A percentile compares a stretch with the other conserved stretches of the same genome.
These are phyloP conservation scores for Pedinophyceae sp. DNA, from an alignment of 139 green algal species.

Conservation along the genomic window DNA sequence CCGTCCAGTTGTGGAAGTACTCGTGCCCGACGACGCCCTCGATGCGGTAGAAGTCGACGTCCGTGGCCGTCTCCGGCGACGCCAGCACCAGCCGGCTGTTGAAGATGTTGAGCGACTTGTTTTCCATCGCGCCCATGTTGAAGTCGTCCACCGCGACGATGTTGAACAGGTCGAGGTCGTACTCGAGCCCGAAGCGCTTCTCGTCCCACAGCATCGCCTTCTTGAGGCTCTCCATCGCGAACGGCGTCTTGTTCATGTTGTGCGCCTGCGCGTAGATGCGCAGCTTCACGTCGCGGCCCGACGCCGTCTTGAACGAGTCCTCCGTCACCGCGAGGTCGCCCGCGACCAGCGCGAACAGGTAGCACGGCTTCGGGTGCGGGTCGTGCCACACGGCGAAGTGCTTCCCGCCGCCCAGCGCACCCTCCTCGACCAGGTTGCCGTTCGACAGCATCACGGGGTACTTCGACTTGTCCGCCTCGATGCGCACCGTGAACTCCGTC, in stretches of 20 bases:
- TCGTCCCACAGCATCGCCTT: conserved; percentile 50
- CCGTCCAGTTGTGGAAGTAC: conserved; percentile 94
- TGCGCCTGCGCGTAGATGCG: conserved; percentile 67
- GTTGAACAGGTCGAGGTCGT: conserved; percentile 90
- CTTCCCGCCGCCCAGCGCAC: conserved; percentile 44
- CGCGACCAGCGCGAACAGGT: conserved; percentile 97
- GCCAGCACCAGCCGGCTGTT: conserved; percentile 81
- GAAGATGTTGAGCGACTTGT: conserved; percentile 97
- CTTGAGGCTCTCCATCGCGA: conserved; percentile 62
- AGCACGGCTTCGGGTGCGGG: conserved; percentile 91
- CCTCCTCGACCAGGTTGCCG: conserved; percentile 79
- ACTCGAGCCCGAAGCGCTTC: conserved; percentile 72
- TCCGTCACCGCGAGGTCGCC: conserved; percentile 69
- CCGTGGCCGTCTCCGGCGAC: conserved; percentile 76
- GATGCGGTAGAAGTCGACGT: conserved; percentile 81
- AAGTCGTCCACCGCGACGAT: conserved; percentile 90
- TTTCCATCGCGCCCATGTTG: conserved; percentile 96
- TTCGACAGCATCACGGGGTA: conserved; percentile 96
- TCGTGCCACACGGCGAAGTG: conserved; percentile 73
- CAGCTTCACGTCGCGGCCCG: conserved; percentile 61
- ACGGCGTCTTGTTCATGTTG: conserved; percentile 51
- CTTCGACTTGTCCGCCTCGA: conserved; percentile 68
- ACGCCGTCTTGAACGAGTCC: conserved; percentile 64
- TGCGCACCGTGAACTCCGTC: conserved; percentile 62
- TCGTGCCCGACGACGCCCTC: conserved; percentile 63